Base-by-base conservation (phyloP, 2,329 filamentous ascomycete species). In the Fonsecaea nubica region DNA sequence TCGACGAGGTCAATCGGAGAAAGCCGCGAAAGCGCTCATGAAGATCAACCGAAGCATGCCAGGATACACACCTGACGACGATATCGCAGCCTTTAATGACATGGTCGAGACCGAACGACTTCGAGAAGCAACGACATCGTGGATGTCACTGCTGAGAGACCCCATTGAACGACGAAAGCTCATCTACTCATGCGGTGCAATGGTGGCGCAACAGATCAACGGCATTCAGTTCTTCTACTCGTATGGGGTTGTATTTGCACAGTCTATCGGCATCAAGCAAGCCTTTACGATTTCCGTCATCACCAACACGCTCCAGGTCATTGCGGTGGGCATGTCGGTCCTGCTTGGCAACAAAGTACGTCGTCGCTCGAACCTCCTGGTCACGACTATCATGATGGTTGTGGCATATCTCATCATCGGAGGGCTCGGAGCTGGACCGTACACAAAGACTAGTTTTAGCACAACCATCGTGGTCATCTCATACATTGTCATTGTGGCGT, bases 101-200 rank as follows among this genome's bases (percentile, higher is more conserved):
- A 57, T 57, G 53, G 60, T 63, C 30, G 60, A 63, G 12, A 63
- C 60, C 15, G 60, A 63, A 56, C 36, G 60, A 36, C 15, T 56
- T 15, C 52, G 60, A 30, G 53, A 57, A 32, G 53, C 58, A 9
- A 58, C 35, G 25, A 77, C 79, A 0, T 75, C 75, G 5, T 83
- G 81, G 82, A 55, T 64, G 10, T 74, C 77, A 4, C 75, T 83
- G 1, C 15, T 83, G 63, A 76, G 71, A 0, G 80, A 84, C 48
- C 81, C 81, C 0, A 74, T 83, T 38, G 82, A 83, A 72, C 75
- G 81, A 15, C 77, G 80, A 35, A 84, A 84, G 72, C 73, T 83
- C 12, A 73, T 84, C 3, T 65, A 62, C 63, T 65, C 63, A 12
- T 57, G 52, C 7, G 63, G 63, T 4, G 63, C 63, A 13, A 57